Percentiles rank a stretch among this genome's conserved stretches.
Evolutionary conservation across 768 basidiomycete species (phyloP).

Genomic region (Gloeopeniophorella convolvens): DNA sequence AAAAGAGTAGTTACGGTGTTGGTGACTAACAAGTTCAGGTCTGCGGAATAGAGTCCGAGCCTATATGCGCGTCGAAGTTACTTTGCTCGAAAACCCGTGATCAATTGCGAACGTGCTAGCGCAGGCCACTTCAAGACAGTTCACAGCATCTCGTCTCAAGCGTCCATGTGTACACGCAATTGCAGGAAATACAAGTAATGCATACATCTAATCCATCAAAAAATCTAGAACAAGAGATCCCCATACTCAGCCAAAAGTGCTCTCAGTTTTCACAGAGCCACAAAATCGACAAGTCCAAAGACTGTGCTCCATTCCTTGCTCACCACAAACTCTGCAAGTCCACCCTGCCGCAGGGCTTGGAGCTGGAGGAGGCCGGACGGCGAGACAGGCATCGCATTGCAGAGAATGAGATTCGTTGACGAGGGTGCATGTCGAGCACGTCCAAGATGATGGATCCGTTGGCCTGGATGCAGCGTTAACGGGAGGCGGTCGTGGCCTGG

Average conservation of each 20-base stretch:
- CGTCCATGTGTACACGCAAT: no score
- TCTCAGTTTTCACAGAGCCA: slow-evolving; percentile 52
- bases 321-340: slow-evolving; percentile 60
- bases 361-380: slow-evolving; percentile 25
- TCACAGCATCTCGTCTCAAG: no score
- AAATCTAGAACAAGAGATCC: no score
- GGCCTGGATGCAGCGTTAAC: slow-evolving; percentile 12
- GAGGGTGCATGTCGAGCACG: slow-evolving; percentile 57
- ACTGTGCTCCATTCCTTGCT: slow-evolving; percentile 51
- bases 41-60: no score
- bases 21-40: no score
- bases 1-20: no score
- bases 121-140: no score
- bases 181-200: no score
- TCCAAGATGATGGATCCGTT: slow-evolving; percentile 34
- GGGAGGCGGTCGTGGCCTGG: slow-evolving; percentile 13
- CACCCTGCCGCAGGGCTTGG: slow-evolving; percentile 31
- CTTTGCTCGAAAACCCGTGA: no score
- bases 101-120: no score
- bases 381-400: slow-evolving; percentile 55
- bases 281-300: slow-evolving; percentile 75
- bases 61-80: no score
- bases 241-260: slow-evolving; percentile 19
- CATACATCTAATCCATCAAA: no score
- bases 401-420: slow-evolving; percentile 41